These are phyloP conservation scores for Tulasnella sp. DNA, from an alignment of 768 basidiomycete genomes.

Conservation along the genomic window DNA sequence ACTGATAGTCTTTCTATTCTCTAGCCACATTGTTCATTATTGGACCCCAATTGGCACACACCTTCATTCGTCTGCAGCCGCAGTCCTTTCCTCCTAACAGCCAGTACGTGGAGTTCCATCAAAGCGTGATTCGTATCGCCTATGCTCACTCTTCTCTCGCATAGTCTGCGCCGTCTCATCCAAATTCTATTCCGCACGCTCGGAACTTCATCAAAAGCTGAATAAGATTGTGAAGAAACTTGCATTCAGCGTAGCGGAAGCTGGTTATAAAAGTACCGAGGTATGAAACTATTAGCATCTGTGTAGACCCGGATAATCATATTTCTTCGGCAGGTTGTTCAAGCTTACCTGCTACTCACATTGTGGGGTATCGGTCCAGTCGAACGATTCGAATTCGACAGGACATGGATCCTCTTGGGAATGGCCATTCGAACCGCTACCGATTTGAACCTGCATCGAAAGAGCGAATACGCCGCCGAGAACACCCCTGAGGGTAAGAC, in stretches of 20 bases:
- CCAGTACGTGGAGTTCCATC: slow-evolving; percentile 40
- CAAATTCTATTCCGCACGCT: slow-evolving; percentile 71
- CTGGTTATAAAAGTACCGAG: slow-evolving; percentile 84
- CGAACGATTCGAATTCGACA: slow-evolving; percentile 92
- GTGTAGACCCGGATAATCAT: background rate
- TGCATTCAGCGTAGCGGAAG: slow-evolving; percentile 73
- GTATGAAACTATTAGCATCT: slow-evolving; percentile 13
- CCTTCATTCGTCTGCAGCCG: slow-evolving; percentile 87
- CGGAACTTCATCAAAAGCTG: slow-evolving; percentile 68
- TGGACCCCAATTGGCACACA: slow-evolving; percentile 85
- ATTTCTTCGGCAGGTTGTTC: slow-evolving; percentile 46
- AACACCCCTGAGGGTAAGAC: slow-evolving; percentile 70
- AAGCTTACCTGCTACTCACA: slow-evolving; percentile 81
- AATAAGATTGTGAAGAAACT: slow-evolving; percentile 76
- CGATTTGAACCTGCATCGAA: slow-evolving; percentile 89
- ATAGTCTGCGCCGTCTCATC: slow-evolving; percentile 90
- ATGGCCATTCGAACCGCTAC: slow-evolving; percentile 76
- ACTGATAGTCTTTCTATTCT: slow-evolving; percentile 17
- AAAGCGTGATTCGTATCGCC: background rate
- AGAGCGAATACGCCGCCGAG: slow-evolving; percentile 44
- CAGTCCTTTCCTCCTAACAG: slow-evolving; percentile 88
- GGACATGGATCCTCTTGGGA: slow-evolving; percentile 80
- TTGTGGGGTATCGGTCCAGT: slow-evolving; percentile 91
- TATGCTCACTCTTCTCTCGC: slow-evolving; percentile 2
- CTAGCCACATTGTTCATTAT: slow-evolving; percentile 64